These are phyloP conservation scores for Apiospora kogelbergensis DNA, from an alignment of 2,329 filamentous ascomycete species.

Conservation along the genomic window DNA sequence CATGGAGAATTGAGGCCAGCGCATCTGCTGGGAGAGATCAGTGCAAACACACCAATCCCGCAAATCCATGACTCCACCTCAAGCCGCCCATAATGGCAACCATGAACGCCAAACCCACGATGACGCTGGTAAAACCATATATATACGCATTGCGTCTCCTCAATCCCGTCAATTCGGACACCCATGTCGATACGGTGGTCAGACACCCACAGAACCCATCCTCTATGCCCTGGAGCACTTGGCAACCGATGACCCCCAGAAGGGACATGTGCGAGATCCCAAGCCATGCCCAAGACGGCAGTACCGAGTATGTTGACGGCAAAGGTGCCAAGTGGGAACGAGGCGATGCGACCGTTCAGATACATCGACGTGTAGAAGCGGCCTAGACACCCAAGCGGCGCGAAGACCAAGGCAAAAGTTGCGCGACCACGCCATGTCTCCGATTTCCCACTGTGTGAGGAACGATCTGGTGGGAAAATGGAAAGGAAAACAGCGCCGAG, in stretches of 20 bases:
- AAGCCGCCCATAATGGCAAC: constrained; percentile 74
- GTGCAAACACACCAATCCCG: constrained; percentile 37
- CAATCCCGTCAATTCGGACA: constrained; percentile 57
- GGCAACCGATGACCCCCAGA: constrained; percentile 60
- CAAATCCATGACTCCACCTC: constrained; percentile 65
- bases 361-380: constrained; percentile 71
- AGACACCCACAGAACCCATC: constrained; percentile 69
- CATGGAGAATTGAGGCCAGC: not conserved
- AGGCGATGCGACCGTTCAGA: constrained; percentile 65
- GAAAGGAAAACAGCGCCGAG: constrained; percentile 71
- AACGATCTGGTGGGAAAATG: constrained; percentile 65
- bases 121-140: constrained; percentile 65
- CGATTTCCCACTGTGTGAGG: constrained; percentile 32
- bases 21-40: constrained; percentile 7
- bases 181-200: constrained; percentile 69
- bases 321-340: constrained; percentile 87
- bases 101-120: constrained; percentile 56
- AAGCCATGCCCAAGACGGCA: constrained; percentile 71
- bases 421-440: constrained; percentile 74
- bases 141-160: constrained; percentile 57
- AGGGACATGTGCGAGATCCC: constrained; percentile 71
- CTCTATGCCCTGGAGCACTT: constrained; percentile 65
- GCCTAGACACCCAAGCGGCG: constrained; percentile 73
- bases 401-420: constrained; percentile 77
- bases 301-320: constrained; percentile 78